Percentiles rank a stretch among this genome's conserved stretches.
These are phyloP conservation scores for Parasarocladium wereldwijsianum DNA, from an alignment of 2,329 filamentous ascomycete species.

Conservation along the genomic window DNA sequence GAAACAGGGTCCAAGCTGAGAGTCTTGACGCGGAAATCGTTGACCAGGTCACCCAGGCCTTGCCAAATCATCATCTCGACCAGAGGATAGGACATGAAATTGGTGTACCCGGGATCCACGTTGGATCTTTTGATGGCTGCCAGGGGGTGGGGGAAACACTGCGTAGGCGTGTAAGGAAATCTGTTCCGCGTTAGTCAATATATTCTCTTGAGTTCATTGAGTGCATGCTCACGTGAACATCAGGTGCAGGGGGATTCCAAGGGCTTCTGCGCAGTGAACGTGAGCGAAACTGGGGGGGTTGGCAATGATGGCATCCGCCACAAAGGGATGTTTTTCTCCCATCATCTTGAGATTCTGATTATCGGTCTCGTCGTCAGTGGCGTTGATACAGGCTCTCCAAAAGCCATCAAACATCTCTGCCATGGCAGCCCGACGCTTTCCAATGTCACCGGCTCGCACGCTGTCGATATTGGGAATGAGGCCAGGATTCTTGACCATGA, in stretches of 20 bases:
- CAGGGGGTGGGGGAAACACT: slow-evolving; percentile 62
- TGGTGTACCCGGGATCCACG: slow-evolving; percentile 57
- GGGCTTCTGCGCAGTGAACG: slow-evolving; percentile 63
- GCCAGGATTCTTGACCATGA: slow-evolving; percentile 77
- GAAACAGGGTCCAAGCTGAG: slow-evolving; percentile 60
- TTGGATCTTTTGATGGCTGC: slow-evolving; percentile 62
- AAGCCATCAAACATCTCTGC: slow-evolving; percentile 73
- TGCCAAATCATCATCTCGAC: slow-evolving; percentile 89
- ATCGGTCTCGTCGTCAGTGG: slow-evolving; percentile 50
- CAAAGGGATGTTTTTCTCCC: slow-evolving; percentile 43
- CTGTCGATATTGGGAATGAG: slow-evolving; percentile 62
- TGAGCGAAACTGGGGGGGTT: slow-evolving; percentile 71
- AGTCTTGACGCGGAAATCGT: slow-evolving; percentile 55
- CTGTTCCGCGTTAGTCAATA: background rate
- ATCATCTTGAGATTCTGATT: slow-evolving; percentile 48
- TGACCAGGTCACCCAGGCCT: slow-evolving; percentile 66
- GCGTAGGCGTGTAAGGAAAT: slow-evolving; percentile 64
- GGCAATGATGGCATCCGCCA: slow-evolving; percentile 71
- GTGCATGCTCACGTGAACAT: slow-evolving; percentile 62
- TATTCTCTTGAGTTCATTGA: background rate
- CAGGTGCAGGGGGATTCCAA: slow-evolving; percentile 64
- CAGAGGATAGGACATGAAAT: slow-evolving; percentile 67
- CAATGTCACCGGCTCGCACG: slow-evolving; percentile 59
- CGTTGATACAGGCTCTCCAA: slow-evolving; percentile 64
- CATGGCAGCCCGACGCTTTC: slow-evolving; percentile 52